Evolutionary conservation across 768 basidiomycete genomes (phyloP).

Genomic region (Boletus barrowsii): DNA sequence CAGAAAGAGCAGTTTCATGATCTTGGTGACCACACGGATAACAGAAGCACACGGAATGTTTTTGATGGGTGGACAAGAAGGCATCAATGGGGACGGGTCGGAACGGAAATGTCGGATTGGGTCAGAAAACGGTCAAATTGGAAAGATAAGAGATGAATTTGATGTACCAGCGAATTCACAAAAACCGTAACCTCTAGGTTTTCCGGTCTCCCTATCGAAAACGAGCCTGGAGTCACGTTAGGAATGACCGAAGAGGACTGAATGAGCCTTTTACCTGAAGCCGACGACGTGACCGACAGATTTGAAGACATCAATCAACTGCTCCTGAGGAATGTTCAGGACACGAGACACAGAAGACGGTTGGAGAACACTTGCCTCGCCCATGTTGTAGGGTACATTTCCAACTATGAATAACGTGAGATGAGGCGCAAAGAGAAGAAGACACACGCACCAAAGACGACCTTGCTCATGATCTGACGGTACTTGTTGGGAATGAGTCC

Average conservation of each 20-base stretch:
- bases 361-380: slow-evolving; percentile 45
- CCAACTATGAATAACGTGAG: slow-evolving; percentile 50
- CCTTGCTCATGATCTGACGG: slow-evolving; percentile 53
- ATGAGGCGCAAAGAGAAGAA: neutral
- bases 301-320: slow-evolving; percentile 85
- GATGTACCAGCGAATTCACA: slow-evolving; percentile 87
- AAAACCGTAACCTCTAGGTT: slow-evolving; percentile 91
- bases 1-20: slow-evolving; percentile 92
- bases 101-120: slow-evolving; percentile 28
- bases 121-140: slow-evolving; percentile 36
- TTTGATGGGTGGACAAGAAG: slow-evolving; percentile 5
- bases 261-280: slow-evolving; percentile 57
- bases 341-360: neutral
- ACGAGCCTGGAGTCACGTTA: slow-evolving; percentile 54
- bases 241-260: neutral
- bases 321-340: slow-evolving; percentile 47
- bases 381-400: slow-evolving; percentile 90
- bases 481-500: neutral
- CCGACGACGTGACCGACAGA: slow-evolving; percentile 85
- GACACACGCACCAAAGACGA: slow-evolving; percentile 60
- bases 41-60: slow-evolving; percentile 12
- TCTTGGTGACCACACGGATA: slow-evolving; percentile 49
- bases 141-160: slow-evolving; percentile 30
- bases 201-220: slow-evolving; percentile 90
- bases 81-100: slow-evolving; percentile 7